Evolutionary conservation across 1,139 yeast genomes (phyloP).

Genomic region (Suhomyces anneliseae): DNA sequence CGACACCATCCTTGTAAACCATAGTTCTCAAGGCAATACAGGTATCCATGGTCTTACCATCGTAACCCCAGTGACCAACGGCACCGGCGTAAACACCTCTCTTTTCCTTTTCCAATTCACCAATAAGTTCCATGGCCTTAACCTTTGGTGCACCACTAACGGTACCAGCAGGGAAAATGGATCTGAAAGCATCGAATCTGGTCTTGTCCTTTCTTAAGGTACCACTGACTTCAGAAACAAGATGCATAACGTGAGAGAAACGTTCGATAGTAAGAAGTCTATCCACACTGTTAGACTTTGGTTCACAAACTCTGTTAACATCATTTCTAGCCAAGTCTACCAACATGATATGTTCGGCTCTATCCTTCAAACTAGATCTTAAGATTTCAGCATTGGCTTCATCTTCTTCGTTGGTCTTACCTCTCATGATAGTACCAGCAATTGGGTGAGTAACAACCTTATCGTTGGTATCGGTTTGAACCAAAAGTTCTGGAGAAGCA

Average conservation of each 20-base stretch:
- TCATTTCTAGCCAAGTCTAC: conserved; percentile 97
- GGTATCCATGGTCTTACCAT: conserved; percentile 90
- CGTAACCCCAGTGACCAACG: conserved; percentile 98
- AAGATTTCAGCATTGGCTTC: conserved; percentile 75
- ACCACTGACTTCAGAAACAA: conserved; percentile 94
- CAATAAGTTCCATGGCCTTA: conserved; percentile 91
- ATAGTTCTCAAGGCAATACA: conserved; percentile 96
- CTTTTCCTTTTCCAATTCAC: conserved; percentile 85
- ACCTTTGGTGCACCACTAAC: conserved; percentile 98
- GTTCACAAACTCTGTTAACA: conserved; percentile 90
- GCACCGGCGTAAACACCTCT: conserved; percentile 99
- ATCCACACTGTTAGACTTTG: conserved; percentile 80
- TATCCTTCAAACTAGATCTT: conserved; percentile 79
- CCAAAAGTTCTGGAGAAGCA: conserved; percentile 93
- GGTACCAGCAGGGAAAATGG: conserved; percentile 98
- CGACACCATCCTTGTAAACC: conserved; percentile 88
- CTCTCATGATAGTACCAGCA: conserved; percentile 93
- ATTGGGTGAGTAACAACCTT: conserved; percentile 92
- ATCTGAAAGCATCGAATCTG: conserved; percentile 93
- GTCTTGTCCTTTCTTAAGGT: conserved; percentile 79
- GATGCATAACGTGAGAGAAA: conserved; percentile 96
- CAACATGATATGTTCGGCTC: conserved; percentile 98
- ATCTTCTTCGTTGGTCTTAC: conserved; percentile 88
- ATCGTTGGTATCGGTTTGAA: conserved; percentile 70
- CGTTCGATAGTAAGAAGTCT: conserved; percentile 85